Evolutionary conservation across 2,329 filamentous ascomycete species (phyloP).

Genomic region (Herpotrichia juniperi): DNA sequence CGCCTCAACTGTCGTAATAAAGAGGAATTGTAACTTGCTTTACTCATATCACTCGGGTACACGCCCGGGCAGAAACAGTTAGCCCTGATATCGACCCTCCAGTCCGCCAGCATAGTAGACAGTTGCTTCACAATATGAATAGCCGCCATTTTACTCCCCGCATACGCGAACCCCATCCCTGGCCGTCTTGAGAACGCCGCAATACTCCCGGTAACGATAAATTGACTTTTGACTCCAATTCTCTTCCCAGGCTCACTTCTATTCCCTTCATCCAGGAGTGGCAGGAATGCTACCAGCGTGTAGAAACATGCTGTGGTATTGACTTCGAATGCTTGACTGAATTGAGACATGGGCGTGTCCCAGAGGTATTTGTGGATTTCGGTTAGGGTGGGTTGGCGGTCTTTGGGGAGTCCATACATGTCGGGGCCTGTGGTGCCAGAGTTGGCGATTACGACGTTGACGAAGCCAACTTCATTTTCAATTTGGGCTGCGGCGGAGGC

Average conservation of each 20-base stretch:
- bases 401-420: constrained; percentile 15
- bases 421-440: constrained; percentile 17
- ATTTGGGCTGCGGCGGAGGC: constrained; percentile 10
- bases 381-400: constrained; percentile 10
- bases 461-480: constrained; percentile 14
- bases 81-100: constrained; percentile 13
- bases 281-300: constrained; percentile 47
- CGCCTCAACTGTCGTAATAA: neutral
- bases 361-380: constrained; percentile 26
- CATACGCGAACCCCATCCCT: constrained; percentile 18
- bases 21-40: neutral
- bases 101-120: constrained; percentile 16
- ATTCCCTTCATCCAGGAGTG: constrained; percentile 48
- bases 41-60: constrained; percentile 18
- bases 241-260: constrained; percentile 10
- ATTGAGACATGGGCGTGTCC: constrained; percentile 40
- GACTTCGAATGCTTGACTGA: constrained; percentile 42
- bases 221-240: constrained; percentile 16
- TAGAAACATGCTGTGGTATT: constrained; percentile 49
- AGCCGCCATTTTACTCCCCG: constrained; percentile 14
- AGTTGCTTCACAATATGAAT: constrained; percentile 21
- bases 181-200: constrained; percentile 15
- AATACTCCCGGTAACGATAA: constrained; percentile 18
- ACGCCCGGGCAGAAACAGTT: constrained; percentile 18
- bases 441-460: constrained; percentile 21